These are phyloP conservation scores for Talaromyces sp. DNA, from an alignment of 2,329 filamentous ascomycete genomes.

Conservation along the genomic window DNA sequence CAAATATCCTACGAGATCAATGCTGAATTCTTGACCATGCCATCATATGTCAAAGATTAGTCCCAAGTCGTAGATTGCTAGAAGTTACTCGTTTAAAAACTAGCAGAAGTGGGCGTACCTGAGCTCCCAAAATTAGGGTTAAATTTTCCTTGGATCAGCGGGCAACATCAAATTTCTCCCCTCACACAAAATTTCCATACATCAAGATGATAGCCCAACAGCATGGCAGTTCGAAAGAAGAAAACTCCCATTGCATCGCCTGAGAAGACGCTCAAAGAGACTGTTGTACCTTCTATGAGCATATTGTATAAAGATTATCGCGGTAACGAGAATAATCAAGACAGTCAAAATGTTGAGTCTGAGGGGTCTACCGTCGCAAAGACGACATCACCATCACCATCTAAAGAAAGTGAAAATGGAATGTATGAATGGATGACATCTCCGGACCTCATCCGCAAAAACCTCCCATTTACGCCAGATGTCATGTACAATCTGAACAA, in stretches of 20 bases:
- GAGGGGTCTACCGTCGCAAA: neutral
- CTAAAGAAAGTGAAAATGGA: neutral
- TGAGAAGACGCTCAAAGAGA: slow-evolving; percentile 28
- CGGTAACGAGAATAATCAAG: neutral
- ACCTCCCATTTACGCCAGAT: slow-evolving; percentile 26
- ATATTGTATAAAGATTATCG: neutral
- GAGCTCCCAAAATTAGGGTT: neutral
- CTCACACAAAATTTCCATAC: neutral
- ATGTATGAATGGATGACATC: slow-evolving; percentile 29
- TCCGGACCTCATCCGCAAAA: slow-evolving; percentile 26
- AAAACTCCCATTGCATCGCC: slow-evolving; percentile 24
- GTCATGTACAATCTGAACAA: slow-evolving; percentile 51
- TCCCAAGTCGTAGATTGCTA: too few species aligned
- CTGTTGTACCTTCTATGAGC: slow-evolving; percentile 24
- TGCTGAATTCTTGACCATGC: too few species aligned
- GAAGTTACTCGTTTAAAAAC: too few species aligned
- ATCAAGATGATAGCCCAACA: neutral
- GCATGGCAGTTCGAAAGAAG: slow-evolving; percentile 7
- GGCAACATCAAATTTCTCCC: slow-evolving; percentile 1
- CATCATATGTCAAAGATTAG: too few species aligned
- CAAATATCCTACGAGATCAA: too few species aligned
- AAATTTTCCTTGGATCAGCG: neutral
- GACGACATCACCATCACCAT: neutral
- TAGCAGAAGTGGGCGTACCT: neutral
- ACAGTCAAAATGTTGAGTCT: neutral